Conservation (phyloP, 192 early-diverging fungal species). For the Spizellomyces sp. region DNA sequence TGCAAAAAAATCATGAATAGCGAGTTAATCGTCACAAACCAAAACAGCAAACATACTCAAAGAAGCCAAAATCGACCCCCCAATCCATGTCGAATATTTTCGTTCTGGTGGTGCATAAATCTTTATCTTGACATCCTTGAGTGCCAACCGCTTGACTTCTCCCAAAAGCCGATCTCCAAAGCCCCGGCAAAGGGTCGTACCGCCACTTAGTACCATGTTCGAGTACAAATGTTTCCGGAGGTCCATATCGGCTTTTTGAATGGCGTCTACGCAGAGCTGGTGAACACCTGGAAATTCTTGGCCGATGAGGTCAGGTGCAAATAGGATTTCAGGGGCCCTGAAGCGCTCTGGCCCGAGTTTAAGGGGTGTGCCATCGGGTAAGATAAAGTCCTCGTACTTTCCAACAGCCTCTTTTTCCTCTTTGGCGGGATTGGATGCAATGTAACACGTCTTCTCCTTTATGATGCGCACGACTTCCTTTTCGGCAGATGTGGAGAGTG, state of each 20-base stretch:
- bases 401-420: constrained; percentile 89
- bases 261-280: constrained; percentile 90
- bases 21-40: constrained; percentile 11
- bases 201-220: constrained; percentile 95
- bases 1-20: neutral
- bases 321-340: constrained; percentile 94
- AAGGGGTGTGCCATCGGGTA: constrained; percentile 82
- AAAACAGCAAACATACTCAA: constrained; percentile 59
- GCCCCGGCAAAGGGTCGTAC: constrained; percentile 88
- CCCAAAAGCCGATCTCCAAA: constrained; percentile 92
- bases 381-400: constrained; percentile 76
- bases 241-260: constrained; percentile 93
- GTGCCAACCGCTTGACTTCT: constrained; percentile 86
- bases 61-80: constrained; percentile 92
- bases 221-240: constrained; percentile 84
- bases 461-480: constrained; percentile 93
- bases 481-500: constrained; percentile 91
- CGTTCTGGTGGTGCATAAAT: constrained; percentile 97
- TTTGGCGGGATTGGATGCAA: constrained; percentile 84
- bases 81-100: constrained; percentile 98
- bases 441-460: constrained; percentile 95
- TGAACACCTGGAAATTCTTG: constrained; percentile 92
- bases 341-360: constrained; percentile 91
- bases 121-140: constrained; percentile 96
- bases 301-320: constrained; percentile 92